A percentile compares a stretch with the other conserved stretches of the same genome.
These are phyloP conservation scores for Leccinum pachyderme DNA, from an alignment of 1,284 basidiomycete genomes.

Conservation along the genomic window DNA sequence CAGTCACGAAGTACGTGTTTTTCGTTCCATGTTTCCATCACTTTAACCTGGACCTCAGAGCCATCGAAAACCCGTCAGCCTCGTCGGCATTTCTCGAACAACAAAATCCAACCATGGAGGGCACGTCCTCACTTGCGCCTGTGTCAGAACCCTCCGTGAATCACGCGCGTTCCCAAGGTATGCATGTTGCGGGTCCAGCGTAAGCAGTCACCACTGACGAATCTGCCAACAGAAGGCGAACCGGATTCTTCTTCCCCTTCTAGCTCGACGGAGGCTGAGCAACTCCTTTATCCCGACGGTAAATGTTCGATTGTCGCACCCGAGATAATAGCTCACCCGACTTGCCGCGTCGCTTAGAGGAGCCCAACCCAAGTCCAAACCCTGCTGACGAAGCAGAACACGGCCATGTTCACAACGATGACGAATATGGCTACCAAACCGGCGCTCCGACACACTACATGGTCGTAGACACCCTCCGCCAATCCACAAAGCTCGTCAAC, in stretches of 20 bases:
- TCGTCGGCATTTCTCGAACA: background rate
- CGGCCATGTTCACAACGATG: background rate
- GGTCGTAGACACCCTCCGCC: conserved; percentile 30
- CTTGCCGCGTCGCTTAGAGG: conserved; percentile 8
- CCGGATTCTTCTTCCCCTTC: conserved; percentile 1
- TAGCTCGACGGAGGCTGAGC: conserved; percentile 15
- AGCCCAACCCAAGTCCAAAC: conserved; percentile 2
- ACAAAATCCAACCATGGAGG: background rate
- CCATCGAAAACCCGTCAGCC: background rate
- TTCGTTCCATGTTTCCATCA: background rate
- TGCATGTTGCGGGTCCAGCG: no score
- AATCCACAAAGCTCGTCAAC: conserved; percentile 25
- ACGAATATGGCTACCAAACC: conserved; percentile 9
- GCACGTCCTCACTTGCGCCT: background rate
- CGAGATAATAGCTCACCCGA: conserved; percentile 1
- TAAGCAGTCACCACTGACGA: background rate
- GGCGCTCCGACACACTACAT: conserved; percentile 23
- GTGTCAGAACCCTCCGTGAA: background rate
- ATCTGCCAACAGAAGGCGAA: conserved; percentile 6
- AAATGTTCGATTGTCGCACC: background rate
- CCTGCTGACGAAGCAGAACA: conserved; percentile 3
- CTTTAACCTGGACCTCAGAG: conserved; percentile 7
- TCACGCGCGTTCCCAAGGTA: conserved; percentile 12
- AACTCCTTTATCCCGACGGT: conserved; percentile 19
- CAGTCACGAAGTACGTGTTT: conserved; percentile 13